Conservation (phyloP, 371 early-diverging fungal species). For the Syncephalastrum monosporum region DNA sequence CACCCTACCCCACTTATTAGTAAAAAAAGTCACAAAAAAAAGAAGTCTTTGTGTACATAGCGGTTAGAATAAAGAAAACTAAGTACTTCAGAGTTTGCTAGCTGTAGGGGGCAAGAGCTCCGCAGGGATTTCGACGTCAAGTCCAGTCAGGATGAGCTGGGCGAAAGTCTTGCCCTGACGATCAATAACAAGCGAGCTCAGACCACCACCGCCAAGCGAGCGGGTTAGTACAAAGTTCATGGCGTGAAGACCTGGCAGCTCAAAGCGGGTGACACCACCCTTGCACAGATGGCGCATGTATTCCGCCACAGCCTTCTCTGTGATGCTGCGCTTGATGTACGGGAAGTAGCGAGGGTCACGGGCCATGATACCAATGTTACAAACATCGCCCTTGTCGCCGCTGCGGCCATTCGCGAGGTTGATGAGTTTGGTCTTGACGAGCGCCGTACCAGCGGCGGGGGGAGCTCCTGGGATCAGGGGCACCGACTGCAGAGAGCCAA, state of each 20-base stretch:
- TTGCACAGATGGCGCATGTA: constrained; percentile 68
- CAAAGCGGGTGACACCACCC: constrained; percentile 64
- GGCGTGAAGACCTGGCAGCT: constrained; percentile 62
- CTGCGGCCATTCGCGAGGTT: constrained; percentile 68
- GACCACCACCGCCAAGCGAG: constrained; percentile 71
- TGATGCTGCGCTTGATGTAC: constrained; percentile 42
- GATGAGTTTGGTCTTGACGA: constrained; percentile 56
- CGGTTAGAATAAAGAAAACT: constrained; percentile 2
- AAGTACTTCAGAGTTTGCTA: constrained; percentile 40
- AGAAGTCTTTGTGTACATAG: constrained; percentile 5
- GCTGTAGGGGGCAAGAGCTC: constrained; percentile 30
- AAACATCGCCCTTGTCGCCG: constrained; percentile 77
- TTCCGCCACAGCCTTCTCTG: constrained; percentile 46
- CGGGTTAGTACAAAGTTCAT: constrained; percentile 74
- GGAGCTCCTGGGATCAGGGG: constrained; percentile 32
- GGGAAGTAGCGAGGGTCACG: constrained; percentile 61
- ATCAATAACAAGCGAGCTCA: constrained; percentile 66
- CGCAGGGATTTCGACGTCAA: constrained; percentile 61
- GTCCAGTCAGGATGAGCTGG: constrained; percentile 57
- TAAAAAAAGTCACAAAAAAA: constrained; percentile 8
- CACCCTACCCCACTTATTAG: neutral
- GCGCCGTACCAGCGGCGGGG: constrained; percentile 9
- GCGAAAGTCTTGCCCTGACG: constrained; percentile 79
- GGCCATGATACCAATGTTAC: constrained; percentile 70
- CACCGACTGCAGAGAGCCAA: constrained; percentile 23